Evolutionary conservation across 2,329 filamentous ascomycete species (phyloP).

Genomic region (Lomentospora prolificans): DNA sequence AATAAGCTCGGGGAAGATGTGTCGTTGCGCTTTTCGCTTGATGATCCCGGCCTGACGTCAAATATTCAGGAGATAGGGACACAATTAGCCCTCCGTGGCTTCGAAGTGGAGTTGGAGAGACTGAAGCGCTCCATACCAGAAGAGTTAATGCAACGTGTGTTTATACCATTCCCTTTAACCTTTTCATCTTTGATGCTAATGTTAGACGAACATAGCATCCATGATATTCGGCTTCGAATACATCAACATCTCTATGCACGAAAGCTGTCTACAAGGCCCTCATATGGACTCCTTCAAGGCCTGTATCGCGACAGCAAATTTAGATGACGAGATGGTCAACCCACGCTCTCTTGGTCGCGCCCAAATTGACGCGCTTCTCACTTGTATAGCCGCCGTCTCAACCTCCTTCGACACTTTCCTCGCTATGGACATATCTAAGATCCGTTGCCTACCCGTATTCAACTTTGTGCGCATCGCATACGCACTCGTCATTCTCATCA

Average conservation of each 20-base stretch:
- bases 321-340: slow-evolving; percentile 31
- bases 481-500: slow-evolving; percentile 61
- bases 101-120: slow-evolving; percentile 54
- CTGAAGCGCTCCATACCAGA: slow-evolving; percentile 45
- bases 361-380: slow-evolving; percentile 56
- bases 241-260: slow-evolving; percentile 64
- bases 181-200: not conserved
- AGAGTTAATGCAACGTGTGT: slow-evolving; percentile 45
- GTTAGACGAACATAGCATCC: slow-evolving; percentile 35
- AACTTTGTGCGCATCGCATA: slow-evolving; percentile 64
- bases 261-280: slow-evolving; percentile 60
- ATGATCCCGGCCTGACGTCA: slow-evolving; percentile 46
- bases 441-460: slow-evolving; percentile 60
- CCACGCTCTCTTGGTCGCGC: slow-evolving; percentile 32
- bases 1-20: slow-evolving; percentile 60
- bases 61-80: slow-evolving; percentile 53
- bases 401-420: slow-evolving; percentile 56
- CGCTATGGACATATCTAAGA: slow-evolving; percentile 43
- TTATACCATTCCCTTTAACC: not conserved
- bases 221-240: slow-evolving; percentile 55
- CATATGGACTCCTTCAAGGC: slow-evolving; percentile 24
- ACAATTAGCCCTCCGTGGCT: slow-evolving; percentile 53
- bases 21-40: slow-evolving; percentile 54
- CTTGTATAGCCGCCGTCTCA: slow-evolving; percentile 58
- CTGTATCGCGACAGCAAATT: slow-evolving; percentile 33